Evolutionary conservation across 2,329 filamentous ascomycete genomes (phyloP).

Genomic region (Zymoseptoria pseudotritici): DNA sequence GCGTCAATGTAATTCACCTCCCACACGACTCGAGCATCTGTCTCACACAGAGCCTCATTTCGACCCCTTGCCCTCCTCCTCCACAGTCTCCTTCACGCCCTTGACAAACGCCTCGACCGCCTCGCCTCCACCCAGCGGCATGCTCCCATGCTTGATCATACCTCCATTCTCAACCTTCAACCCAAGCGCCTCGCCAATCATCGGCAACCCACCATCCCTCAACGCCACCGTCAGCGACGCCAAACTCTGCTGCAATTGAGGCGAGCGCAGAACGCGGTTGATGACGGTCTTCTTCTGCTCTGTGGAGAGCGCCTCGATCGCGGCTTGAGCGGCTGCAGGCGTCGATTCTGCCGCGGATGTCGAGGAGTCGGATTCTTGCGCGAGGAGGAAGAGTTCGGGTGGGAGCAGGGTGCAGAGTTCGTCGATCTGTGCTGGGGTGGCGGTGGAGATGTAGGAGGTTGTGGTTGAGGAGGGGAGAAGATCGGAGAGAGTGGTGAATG

Average conservation of each 20-base stretch:
- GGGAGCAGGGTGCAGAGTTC: constrained; percentile 71
- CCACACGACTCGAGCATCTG: not conserved
- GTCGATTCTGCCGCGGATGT: constrained; percentile 54
- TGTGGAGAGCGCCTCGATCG: constrained; percentile 63
- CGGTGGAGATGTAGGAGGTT: constrained; percentile 65
- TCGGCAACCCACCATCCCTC: constrained; percentile 82
- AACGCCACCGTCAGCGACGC: constrained; percentile 80
- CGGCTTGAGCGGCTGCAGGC: constrained; percentile 58
- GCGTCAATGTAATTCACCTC: not conserved
- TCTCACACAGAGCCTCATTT: not conserved
- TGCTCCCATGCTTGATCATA: constrained; percentile 65
- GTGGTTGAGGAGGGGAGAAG: constrained; percentile 73
- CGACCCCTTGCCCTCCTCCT: constrained; percentile 43
- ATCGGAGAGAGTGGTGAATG: constrained; percentile 78
- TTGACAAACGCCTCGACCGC: constrained; percentile 88
- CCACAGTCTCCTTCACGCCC: constrained; percentile 72
- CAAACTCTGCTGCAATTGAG: constrained; percentile 83
- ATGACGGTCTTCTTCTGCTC: constrained; percentile 75
- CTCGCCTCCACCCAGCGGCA: constrained; percentile 80
- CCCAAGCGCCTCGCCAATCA: constrained; percentile 76
- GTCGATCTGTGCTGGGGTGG: constrained; percentile 59
- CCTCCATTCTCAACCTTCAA: constrained; percentile 80
- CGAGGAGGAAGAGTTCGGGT: constrained; percentile 66
- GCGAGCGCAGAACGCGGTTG: constrained; percentile 74
- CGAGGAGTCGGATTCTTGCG: constrained; percentile 54